Conservation (phyloP, 176 grass and related monocot species). For the Aegilops umbellulata region DNA sequence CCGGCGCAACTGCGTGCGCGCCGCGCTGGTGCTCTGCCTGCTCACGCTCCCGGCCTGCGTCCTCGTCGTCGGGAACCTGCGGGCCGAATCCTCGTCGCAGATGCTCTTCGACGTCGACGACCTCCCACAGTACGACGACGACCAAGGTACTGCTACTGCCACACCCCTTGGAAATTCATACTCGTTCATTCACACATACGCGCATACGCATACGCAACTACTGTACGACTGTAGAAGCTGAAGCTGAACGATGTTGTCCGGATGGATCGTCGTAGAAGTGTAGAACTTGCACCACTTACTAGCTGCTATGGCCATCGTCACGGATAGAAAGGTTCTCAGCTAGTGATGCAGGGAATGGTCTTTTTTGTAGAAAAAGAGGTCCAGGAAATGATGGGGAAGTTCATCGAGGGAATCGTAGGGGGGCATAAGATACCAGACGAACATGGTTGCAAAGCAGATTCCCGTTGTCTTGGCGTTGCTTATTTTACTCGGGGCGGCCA, state of each 20-base stretch:
- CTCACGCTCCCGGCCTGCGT: slow-evolving; percentile 30
- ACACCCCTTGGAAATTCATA: too few relatives aligned
- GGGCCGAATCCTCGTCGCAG: not conserved
- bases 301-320: too few relatives aligned
- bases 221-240: too few relatives aligned
- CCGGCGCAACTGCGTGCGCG: slow-evolving; percentile 36
- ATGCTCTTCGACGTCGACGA: slow-evolving; percentile 38
- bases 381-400: not conserved
- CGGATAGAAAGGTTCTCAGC: too few relatives aligned
- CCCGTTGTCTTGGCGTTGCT: not conserved
- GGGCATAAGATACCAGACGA: not conserved
- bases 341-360: too few relatives aligned
- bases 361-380: too few relatives aligned
- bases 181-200: too few relatives aligned
- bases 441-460: not conserved
- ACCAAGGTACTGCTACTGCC: slow-evolving; percentile 14
- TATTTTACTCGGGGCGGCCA: not conserved
- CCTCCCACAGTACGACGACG: slow-evolving; percentile 12
- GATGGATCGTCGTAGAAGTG: too few relatives aligned
- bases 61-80: slow-evolving; percentile 30
- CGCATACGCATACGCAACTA: too few relatives aligned
- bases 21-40: slow-evolving; percentile 32
- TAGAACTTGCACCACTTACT: too few relatives aligned
- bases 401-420: not conserved
- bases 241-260: too few relatives aligned